phyloP scores from a whole-genome alignment of 768 basidiomycete species.

The Clitopilus passeckerianus region DNA sequence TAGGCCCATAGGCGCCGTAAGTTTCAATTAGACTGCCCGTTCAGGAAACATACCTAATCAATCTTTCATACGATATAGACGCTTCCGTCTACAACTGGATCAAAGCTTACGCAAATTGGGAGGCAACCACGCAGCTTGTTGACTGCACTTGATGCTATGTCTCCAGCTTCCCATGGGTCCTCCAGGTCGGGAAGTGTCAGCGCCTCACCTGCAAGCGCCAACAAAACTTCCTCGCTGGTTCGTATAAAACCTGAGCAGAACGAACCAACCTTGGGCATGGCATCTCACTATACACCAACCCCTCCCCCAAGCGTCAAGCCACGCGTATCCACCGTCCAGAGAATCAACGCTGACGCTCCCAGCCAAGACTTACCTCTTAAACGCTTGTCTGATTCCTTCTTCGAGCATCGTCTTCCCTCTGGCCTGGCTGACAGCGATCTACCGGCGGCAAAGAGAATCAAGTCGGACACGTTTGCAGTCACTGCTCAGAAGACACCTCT shows the following conservation, averaged over 20 bases:
- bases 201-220: background rate
- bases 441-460: constrained; percentile 20
- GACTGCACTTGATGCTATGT: background rate
- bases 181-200: background rate
- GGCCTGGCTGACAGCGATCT: background rate
- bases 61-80: background rate
- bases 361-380: constrained; percentile 30
- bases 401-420: constrained; percentile 6
- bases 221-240: constrained; percentile 2
- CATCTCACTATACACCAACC: background rate
- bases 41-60: background rate
- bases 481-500: constrained; percentile 19
- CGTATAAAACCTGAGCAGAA: constrained; percentile 6
- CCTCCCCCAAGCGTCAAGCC: background rate
- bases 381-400: constrained; percentile 25
- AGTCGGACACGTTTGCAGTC: constrained; percentile 13
- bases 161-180: background rate
- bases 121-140: background rate
- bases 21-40: background rate
- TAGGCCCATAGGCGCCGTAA: background rate
- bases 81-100: background rate
- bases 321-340: constrained; percentile 3
- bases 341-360: constrained; percentile 22
- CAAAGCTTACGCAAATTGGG: background rate
- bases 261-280: background rate